These are phyloP conservation scores for Mortierella sp. DNA, from an alignment of 371 early-diverging fungal genomes.

Conservation along the genomic window DNA sequence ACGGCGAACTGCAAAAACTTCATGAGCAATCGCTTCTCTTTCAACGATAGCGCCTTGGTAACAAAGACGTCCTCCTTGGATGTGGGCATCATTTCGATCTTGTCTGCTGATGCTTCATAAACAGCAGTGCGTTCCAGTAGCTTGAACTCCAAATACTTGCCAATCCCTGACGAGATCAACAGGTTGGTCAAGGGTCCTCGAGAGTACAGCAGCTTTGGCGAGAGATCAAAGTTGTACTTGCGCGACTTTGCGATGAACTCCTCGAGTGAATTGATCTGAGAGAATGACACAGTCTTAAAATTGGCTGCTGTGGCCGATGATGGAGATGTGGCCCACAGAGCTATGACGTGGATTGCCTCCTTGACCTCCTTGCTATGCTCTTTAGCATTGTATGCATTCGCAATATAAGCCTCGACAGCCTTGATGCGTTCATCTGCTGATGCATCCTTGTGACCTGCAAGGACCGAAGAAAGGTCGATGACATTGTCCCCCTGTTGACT, in stretches of 20 bases:
- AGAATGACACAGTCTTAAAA: constrained; percentile 28
- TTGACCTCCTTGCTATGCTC: constrained; percentile 27
- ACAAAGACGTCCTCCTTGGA: constrained; percentile 94
- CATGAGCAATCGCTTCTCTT: constrained; percentile 93
- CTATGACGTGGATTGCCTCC: constrained; percentile 44
- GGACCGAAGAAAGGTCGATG: constrained; percentile 31
- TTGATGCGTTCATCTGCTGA: constrained; percentile 25
- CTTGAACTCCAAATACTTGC: constrained; percentile 89
- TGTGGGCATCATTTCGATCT: constrained; percentile 76
- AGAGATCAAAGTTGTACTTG: constrained; percentile 81
- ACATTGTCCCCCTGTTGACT: not conserved
- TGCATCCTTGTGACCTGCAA: constrained; percentile 16
- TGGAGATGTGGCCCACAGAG: constrained; percentile 30
- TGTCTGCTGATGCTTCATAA: constrained; percentile 55
- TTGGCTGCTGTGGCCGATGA: constrained; percentile 19
- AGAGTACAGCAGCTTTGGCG: constrained; percentile 80
- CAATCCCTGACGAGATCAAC: constrained; percentile 84
- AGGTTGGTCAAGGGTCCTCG: constrained; percentile 80
- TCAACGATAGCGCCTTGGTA: constrained; percentile 73
- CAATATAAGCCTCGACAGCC: constrained; percentile 30
- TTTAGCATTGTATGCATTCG: constrained; percentile 1
- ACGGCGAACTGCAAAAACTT: constrained; percentile 81
- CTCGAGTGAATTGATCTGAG: constrained; percentile 48
- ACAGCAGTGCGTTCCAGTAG: constrained; percentile 78
- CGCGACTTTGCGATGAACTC: constrained; percentile 61